A percentile compares a stretch with the other conserved stretches of the same genome.
Conservation (phyloP, 306 rosid species). For the Rosa multiflora region DNA sequence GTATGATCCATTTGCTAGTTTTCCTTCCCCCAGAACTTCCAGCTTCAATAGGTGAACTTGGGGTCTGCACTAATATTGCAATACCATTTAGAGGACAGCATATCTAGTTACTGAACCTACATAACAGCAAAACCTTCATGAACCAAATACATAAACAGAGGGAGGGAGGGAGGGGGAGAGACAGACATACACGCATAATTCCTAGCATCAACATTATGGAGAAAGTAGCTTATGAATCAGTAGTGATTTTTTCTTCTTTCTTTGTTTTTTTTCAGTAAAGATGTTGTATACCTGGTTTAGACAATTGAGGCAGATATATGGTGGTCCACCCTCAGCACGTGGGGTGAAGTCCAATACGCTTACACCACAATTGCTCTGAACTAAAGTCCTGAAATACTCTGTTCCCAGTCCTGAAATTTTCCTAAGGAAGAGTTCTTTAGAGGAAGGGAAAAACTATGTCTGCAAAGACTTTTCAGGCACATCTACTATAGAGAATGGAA, state of each 20-base stretch:
- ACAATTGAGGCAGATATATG: slow-evolving; percentile 79
- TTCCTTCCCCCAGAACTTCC: slow-evolving; percentile 82
- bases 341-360: slow-evolving; percentile 90
- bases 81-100: slow-evolving; percentile 30
- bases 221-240: neutral
- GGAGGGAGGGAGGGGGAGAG: neutral
- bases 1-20: slow-evolving; percentile 56
- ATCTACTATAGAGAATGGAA: slow-evolving; percentile 21
- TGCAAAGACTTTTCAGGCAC: slow-evolving; percentile 3
- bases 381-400: slow-evolving; percentile 80
- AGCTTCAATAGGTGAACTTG: slow-evolving; percentile 81
- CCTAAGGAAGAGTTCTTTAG: neutral
- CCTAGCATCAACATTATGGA: neutral
- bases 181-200: neutral
- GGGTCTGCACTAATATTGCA: slow-evolving; percentile 68
- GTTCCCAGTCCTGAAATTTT: slow-evolving; percentile 60
- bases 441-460: slow-evolving; percentile 4
- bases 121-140: slow-evolving; percentile 12
- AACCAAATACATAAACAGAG: neutral
- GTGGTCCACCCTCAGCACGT: slow-evolving; percentile 63
- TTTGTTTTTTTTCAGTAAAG: neutral
- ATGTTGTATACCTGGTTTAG: slow-evolving; percentile 67
- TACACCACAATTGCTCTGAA: slow-evolving; percentile 95
- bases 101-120: slow-evolving; percentile 22
- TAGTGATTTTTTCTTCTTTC: neutral